Conservation (phyloP, 2,329 filamentous ascomycete species). For the Macrophomina tecta region DNA sequence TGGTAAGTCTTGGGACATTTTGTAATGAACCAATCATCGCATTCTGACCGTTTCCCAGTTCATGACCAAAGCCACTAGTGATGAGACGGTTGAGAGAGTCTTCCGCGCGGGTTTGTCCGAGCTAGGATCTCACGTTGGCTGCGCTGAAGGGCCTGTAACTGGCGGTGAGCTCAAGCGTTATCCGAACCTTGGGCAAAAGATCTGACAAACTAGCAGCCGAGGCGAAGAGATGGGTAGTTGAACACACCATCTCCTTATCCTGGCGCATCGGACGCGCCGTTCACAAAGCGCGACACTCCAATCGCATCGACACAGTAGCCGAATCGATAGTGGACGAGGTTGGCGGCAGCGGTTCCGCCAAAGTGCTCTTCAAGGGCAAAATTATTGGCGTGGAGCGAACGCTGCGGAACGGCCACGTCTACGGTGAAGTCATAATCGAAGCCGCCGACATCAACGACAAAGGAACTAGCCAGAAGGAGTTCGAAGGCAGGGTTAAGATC, state of each 20-base stretch:
- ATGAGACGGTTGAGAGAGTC: conserved; percentile 47
- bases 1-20: conserved; percentile 28
- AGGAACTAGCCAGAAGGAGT: neutral
- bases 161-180: conserved; percentile 30
- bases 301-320: conserved; percentile 44
- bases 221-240: conserved; percentile 46
- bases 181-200: conserved; percentile 7
- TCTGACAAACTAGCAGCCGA: conserved; percentile 29
- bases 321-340: conserved; percentile 51
- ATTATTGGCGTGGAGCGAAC: conserved; percentile 52
- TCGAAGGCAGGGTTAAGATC: conserved; percentile 29
- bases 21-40: neutral
- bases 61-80: conserved; percentile 45
- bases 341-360: conserved; percentile 44
- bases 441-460: conserved; percentile 32
- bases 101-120: conserved; percentile 43
- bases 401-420: conserved; percentile 49
- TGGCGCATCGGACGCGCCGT: conserved; percentile 49
- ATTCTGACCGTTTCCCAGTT: conserved; percentile 30
- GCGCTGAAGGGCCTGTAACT: conserved; percentile 46
- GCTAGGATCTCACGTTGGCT: conserved; percentile 44
- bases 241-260: conserved; percentile 46
- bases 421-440: conserved; percentile 48
- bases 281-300: conserved; percentile 41
- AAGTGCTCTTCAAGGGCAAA: conserved; percentile 53